A percentile compares a stretch with the other conserved stretches of the same genome.
Conservation (phyloP, 768 basidiomycete genomes). For the Phlebiopsis flavidoalba region DNA sequence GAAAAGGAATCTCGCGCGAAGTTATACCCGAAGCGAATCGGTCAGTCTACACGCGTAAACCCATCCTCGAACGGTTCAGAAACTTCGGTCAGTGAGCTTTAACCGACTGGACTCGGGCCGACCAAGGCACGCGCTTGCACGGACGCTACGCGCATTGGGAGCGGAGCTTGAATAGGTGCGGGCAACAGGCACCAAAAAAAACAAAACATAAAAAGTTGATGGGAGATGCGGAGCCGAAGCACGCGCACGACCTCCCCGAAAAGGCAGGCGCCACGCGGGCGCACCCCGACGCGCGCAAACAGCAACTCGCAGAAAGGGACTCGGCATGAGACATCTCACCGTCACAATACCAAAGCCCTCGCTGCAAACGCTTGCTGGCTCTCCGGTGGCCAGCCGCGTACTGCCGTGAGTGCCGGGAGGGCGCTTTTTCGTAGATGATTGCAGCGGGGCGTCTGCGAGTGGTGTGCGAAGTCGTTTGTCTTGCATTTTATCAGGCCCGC, state of each 20-base stretch:
- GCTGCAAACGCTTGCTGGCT: background rate
- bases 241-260: background rate
- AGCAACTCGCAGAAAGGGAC: background rate
- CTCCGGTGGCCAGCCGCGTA: background rate
- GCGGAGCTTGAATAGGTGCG: background rate
- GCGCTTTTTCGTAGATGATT: conserved; percentile 1
- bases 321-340: background rate
- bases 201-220: background rate
- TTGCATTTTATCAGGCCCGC: background rate
- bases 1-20: conserved; percentile 9
- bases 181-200: background rate
- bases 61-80: background rate
- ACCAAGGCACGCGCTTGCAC: background rate
- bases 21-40: background rate
- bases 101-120: too few species aligned
- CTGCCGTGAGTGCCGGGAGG: background rate
- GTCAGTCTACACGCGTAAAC: background rate
- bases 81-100: background rate
- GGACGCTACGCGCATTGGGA: background rate
- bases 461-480: background rate
- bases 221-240: background rate
- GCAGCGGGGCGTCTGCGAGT: background rate
- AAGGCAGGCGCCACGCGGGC: background rate
- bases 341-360: background rate
- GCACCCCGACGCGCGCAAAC: background rate